Conservation (phyloP, 2,329 filamentous ascomycete genomes). For the Botrytis hyacinthi region DNA sequence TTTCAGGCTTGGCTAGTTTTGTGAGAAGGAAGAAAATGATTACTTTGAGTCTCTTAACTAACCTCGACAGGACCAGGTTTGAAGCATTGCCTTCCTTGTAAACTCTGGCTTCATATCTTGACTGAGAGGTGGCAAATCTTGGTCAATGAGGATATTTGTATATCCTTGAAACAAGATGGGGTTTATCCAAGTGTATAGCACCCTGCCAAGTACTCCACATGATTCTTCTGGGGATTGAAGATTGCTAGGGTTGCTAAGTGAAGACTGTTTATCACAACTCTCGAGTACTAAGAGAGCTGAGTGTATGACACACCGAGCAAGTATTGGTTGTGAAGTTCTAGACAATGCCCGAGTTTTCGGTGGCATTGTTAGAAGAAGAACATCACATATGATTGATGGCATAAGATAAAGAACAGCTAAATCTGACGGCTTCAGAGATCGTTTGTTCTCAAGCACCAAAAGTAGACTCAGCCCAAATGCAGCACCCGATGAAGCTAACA, state of each 20-base stretch:
- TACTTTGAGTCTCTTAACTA: not conserved
- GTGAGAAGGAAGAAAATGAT: not conserved
- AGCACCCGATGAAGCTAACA: not conserved
- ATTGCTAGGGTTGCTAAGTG: not conserved
- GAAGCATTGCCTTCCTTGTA: constrained; percentile 25
- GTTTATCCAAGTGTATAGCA: constrained; percentile 33
- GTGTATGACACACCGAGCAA: not conserved
- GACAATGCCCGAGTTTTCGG: not conserved
- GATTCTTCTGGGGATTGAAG: constrained; percentile 26
- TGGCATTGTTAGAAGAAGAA: not conserved
- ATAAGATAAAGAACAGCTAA: not conserved
- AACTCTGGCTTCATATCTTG: constrained; percentile 23
- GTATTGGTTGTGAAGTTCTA: not conserved
- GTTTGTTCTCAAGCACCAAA: not conserved
- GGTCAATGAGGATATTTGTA: constrained; percentile 24
- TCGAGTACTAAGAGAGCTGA: constrained; percentile 25
- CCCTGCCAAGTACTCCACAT: constrained; percentile 22
- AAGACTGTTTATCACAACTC: constrained; percentile 16
- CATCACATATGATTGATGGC: not conserved
- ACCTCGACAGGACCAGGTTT: constrained; percentile 28
- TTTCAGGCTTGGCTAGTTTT: constrained; percentile 28
- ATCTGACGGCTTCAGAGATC: not conserved
- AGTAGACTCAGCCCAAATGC: not conserved
- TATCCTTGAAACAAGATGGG: constrained; percentile 28
- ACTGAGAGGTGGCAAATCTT: constrained; percentile 28